Evolutionary conservation across 2,329 filamentous ascomycete genomes (phyloP), one percentile per base, ranked within the genome.

Genomic region (Ascochyta pisi): DNA sequence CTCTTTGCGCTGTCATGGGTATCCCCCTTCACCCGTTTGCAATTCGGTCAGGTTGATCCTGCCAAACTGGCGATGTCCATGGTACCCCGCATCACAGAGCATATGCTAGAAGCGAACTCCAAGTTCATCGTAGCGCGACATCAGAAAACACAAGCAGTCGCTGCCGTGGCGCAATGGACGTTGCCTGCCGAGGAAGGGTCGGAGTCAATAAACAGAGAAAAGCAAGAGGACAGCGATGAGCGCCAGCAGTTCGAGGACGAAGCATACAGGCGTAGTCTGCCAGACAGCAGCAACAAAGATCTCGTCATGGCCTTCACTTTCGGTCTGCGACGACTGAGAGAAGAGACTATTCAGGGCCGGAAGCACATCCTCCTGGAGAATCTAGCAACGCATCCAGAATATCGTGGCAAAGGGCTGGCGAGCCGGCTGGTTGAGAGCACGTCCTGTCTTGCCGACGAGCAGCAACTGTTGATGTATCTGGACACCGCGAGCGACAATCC

Each of bases 101-200:
- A 63, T 13, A 65, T 73, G 37, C 33, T 27, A 3, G 58, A 54
- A 2, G 33, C 34, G 5, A 26, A 48, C 22, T 53, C 48, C 2
- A 40, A 27, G 4, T 69, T 60, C 23, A 13, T 65, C 12, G 59
- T 70, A 6, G 60, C 60, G 9, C 65, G 65, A 0, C n/a, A 62
- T 13, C 34, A 16, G 4, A 33, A 31, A 2, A 57, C 46, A 5
- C 5, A 46, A 41, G 31, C 62, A 8, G 52, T 67, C 15, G 61
- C 61, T n/a, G 54, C 68, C 44, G 67, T 68, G 1, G 67, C 68
- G 24, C 68, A 72, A 50, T 73, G 70, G 69, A 61, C 42, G 1
- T 9, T 64, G 2, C 65, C 67, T 7, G 26, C 23, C 13, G 45
- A 47, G 16, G 34, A 37, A 15, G 39, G 35, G 1, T 15, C 35